These are phyloP conservation scores for Tranzscheliella williamsii DNA, from an alignment of 1,284 basidiomycete species.

Conservation along the genomic window DNA sequence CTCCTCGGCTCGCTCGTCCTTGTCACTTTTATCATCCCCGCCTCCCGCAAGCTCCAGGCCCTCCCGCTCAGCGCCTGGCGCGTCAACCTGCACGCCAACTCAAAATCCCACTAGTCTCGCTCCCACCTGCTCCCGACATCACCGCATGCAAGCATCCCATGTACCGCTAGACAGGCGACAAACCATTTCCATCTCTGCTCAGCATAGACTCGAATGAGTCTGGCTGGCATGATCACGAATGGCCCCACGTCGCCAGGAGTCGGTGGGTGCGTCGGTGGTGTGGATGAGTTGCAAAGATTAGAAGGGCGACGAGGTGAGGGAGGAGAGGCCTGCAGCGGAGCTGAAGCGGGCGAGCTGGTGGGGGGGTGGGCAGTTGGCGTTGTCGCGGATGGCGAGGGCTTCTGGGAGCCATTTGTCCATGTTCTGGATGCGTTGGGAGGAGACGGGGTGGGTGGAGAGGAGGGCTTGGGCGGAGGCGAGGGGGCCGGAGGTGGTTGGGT, in stretches of 20 bases:
- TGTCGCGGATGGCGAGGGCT: constrained; percentile 10
- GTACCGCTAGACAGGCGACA: no score
- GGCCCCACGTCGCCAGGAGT: no score
- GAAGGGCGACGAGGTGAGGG: constrained; percentile 3
- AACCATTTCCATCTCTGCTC: no score
- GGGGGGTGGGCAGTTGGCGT: constrained; percentile 16
- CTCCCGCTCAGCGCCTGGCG: constrained; percentile 50
- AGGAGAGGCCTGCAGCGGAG: constrained; percentile 1
- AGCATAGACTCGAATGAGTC: no score
- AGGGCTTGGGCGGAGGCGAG: constrained; percentile 28
- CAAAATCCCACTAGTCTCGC: constrained; percentile 3
- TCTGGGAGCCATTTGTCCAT: constrained; percentile 49
- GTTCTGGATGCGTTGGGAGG: constrained; percentile 39
- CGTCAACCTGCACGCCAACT: constrained; percentile 24
- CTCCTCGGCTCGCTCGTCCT: constrained; percentile 74
- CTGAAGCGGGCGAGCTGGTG: constrained; percentile 16
- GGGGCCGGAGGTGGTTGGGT: constrained; percentile 2
- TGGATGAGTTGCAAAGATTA: no score
- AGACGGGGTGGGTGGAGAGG: constrained; percentile 50
- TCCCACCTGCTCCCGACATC: no score
- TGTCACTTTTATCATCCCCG: constrained; percentile 78
- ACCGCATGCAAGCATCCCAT: no score
- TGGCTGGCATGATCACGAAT: no score
- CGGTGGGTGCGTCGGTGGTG: no score
- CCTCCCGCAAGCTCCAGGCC: constrained; percentile 77